Conservation (phyloP, 345 rosid species). For the Draba incana region DNA sequence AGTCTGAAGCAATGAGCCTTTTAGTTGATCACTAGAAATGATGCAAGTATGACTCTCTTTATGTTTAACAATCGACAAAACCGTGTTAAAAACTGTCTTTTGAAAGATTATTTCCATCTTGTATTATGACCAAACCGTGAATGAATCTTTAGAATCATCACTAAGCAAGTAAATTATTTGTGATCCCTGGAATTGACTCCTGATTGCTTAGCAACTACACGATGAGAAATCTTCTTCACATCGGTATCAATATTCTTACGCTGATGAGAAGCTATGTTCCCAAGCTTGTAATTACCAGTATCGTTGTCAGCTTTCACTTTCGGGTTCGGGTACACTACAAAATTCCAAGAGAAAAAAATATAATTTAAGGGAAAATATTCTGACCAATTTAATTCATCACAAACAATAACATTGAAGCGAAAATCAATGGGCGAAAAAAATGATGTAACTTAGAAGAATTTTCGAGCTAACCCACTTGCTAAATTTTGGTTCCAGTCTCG, state of each 20-base stretch:
- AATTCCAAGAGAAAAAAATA: background rate
- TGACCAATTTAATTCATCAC: background rate
- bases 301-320: slow-evolving; percentile 22
- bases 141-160: background rate
- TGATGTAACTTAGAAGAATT: background rate
- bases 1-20: no score
- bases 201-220: background rate
- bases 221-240: slow-evolving; percentile 16
- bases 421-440: background rate
- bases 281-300: background rate
- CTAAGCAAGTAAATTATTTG: slow-evolving; percentile 16
- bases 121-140: slow-evolving; percentile 1
- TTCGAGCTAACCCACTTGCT: slow-evolving; percentile 20
- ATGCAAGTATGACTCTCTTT: no score
- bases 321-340: slow-evolving; percentile 41
- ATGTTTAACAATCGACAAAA: no score
- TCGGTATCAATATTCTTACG: slow-evolving; percentile 24
- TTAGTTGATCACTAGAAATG: no score
- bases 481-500: slow-evolving; percentile 17
- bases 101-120: no score
- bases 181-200: slow-evolving; percentile 7
- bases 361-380: slow-evolving; percentile 6
- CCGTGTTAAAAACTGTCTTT: no score
- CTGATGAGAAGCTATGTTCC: slow-evolving; percentile 28
- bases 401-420: background rate